Conservation (phyloP, 2,329 filamentous ascomycete genomes). For the Xylaria sp. region DNA sequence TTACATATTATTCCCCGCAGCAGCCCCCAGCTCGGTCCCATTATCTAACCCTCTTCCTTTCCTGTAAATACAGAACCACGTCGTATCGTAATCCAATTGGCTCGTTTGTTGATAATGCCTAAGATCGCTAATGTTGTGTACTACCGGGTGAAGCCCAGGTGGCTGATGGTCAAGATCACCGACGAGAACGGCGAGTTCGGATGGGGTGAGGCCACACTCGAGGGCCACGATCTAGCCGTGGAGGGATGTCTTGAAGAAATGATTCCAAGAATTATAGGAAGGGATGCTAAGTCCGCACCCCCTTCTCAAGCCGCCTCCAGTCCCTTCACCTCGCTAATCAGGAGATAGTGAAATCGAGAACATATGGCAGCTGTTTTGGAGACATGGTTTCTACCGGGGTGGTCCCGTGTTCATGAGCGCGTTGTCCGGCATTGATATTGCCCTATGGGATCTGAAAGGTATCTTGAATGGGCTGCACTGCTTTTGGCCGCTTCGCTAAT, state of each 20-base stretch:
- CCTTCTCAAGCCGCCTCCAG: neutral
- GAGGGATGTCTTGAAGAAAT: slow-evolving; percentile 69
- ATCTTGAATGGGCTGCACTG: neutral
- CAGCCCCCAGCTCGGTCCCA: too few relatives aligned
- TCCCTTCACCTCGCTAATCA: neutral
- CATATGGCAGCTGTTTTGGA: slow-evolving; percentile 77
- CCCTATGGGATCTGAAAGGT: slow-evolving; percentile 77
- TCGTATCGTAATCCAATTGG: neutral
- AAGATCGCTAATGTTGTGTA: slow-evolving; percentile 72
- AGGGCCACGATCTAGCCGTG: slow-evolving; percentile 75
- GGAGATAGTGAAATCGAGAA: slow-evolving; percentile 73
- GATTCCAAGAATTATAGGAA: slow-evolving; percentile 58
- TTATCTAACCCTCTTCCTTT: too few relatives aligned
- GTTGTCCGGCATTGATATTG: slow-evolving; percentile 78
- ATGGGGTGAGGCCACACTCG: slow-evolving; percentile 77
- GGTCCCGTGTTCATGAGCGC: slow-evolving; percentile 83
- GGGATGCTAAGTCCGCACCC: slow-evolving; percentile 69
- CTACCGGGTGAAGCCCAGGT: slow-evolving; percentile 75
- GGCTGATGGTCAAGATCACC: slow-evolving; percentile 79
- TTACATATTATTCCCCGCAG: too few relatives aligned
- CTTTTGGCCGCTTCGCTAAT: neutral
- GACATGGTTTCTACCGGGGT: slow-evolving; percentile 75
- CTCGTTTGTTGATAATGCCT: slow-evolving; percentile 51
- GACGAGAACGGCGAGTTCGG: slow-evolving; percentile 68
- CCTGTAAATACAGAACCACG: neutral